Evolutionary conservation across 116 monocot species (phyloP), one percentile per base, ranked within the genome.

Genomic region (Papilionanthe hybrid): DNA sequence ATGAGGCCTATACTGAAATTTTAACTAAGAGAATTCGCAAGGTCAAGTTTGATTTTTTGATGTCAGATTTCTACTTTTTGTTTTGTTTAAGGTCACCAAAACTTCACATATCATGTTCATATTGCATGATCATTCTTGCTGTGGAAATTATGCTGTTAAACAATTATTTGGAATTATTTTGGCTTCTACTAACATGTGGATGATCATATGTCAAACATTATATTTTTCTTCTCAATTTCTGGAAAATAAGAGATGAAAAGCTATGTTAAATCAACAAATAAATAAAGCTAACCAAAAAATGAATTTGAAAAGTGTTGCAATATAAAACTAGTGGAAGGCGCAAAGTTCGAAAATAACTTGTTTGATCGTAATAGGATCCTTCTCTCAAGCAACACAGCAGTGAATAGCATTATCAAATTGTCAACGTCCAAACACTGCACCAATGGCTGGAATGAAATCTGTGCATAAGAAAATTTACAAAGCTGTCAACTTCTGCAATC

Each of bases 391-490:
- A 99, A 68, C n/a, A 99, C 93, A 75, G 99, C 93, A 67, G 95
- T 95, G 85, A 99, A 99, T 66, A 99, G 89, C 78, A 63, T 90
- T 60, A 95, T 93, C 83, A 99, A 84, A 76, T 99, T 99, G 85
- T 95, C 95, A 79, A 99, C 92, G 90, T 99, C 99, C 73, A 99
- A 77, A 80, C 93, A 95, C 79, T 99, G 99, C 73, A 95, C 92
- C 86, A 99, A 80, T 37, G 95, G 99, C 81, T 99, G 95, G 83
- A 99, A 99, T 47, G 93, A 99, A 85, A 99, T 99, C 99, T 99
- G 95, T 66, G 83, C 32, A 80, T 10, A 12, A 72, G 58, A 13
- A 72, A 90, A 78, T 30, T 81, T 41, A 75, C 28, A 76, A 84
- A 27, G n/a, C 13, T 47, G 42, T 55, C 49, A 75, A 8, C 13